Conservation (phyloP, 2,329 filamentous ascomycete species). For the Paecilomyces niveus region DNA sequence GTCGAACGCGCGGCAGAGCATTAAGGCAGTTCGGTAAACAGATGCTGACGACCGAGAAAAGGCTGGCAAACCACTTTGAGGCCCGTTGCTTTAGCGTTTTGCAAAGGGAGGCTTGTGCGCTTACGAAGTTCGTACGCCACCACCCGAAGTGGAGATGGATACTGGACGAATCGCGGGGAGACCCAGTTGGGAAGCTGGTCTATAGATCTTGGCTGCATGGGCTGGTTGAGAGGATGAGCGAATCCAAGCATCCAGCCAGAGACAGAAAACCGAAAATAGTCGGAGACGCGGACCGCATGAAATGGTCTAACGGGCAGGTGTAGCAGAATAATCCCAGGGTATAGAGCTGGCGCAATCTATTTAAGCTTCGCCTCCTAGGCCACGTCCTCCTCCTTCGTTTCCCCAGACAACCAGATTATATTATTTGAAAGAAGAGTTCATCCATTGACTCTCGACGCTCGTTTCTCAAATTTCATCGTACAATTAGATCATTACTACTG, state of each 20-base stretch:
- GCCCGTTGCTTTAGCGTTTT: neutral
- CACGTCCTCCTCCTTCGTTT: neutral
- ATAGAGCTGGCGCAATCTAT: neutral
- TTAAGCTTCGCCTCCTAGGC: neutral
- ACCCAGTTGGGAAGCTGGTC: neutral
- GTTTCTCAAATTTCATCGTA: neutral
- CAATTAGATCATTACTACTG: neutral
- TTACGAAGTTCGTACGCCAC: neutral
- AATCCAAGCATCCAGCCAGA: neutral
- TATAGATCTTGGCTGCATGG: neutral
- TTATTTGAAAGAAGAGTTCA: neutral
- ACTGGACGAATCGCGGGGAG: neutral
- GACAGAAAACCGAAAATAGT: neutral
- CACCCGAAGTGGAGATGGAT: neutral
- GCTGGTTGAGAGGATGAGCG: neutral
- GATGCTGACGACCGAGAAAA: neutral
- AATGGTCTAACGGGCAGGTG: neutral
- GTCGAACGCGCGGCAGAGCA: neutral
- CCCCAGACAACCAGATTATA: conserved; percentile 1
- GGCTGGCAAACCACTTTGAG: neutral
- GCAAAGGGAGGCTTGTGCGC: neutral
- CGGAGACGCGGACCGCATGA: neutral
- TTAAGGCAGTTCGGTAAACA: neutral
- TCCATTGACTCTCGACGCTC: conserved; percentile 1
- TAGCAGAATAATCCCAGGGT: neutral